Evolutionary conservation across 805 yeast genomes (phyloP).

Genomic region (Candida methanosorbosa): DNA sequence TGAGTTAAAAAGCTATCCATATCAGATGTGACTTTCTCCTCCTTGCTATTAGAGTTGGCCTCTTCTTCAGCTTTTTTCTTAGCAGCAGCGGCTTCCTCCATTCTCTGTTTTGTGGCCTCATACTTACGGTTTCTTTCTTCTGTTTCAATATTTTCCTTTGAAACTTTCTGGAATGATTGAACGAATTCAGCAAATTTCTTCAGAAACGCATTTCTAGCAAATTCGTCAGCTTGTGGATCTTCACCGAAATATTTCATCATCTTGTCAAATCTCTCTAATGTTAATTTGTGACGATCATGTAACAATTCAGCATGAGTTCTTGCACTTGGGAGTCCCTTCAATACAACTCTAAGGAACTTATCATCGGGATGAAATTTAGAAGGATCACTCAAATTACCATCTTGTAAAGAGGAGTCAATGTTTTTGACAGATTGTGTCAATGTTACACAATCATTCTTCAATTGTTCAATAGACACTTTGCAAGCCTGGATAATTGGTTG

Average conservation of each 20-base stretch:
- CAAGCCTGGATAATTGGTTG: slow-evolving; percentile 49
- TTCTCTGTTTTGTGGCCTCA: slow-evolving; percentile 63
- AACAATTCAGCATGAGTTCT: slow-evolving; percentile 58
- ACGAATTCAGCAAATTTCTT: slow-evolving; percentile 74
- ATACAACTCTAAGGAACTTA: slow-evolving; percentile 49
- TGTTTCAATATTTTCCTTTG: slow-evolving; percentile 62
- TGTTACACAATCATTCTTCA: slow-evolving; percentile 62
- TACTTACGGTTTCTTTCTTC: slow-evolving; percentile 78
- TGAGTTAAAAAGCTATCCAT: slow-evolving; percentile 86
- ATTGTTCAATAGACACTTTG: slow-evolving; percentile 74
- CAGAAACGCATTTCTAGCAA: slow-evolving; percentile 63
- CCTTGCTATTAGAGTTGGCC: slow-evolving; percentile 33
- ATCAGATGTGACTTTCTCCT: slow-evolving; percentile 28
- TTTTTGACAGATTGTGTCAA: slow-evolving; percentile 55
- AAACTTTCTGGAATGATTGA: slow-evolving; percentile 70
- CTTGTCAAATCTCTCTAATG: slow-evolving; percentile 56
- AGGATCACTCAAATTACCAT: slow-evolving; percentile 81
- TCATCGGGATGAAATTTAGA: slow-evolving; percentile 79
- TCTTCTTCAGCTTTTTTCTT: slow-evolving; percentile 25
- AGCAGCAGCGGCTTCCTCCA: slow-evolving; percentile 29
- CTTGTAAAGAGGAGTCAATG: slow-evolving; percentile 63
- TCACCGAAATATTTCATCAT: slow-evolving; percentile 89
- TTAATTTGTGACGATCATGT: slow-evolving; percentile 51
- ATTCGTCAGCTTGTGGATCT: slow-evolving; percentile 55
- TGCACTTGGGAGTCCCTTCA: slow-evolving; percentile 68